phyloP scores from a whole-genome alignment of 1,139 yeast species.

The Blastobotrys raffinosifermentans region DNA sequence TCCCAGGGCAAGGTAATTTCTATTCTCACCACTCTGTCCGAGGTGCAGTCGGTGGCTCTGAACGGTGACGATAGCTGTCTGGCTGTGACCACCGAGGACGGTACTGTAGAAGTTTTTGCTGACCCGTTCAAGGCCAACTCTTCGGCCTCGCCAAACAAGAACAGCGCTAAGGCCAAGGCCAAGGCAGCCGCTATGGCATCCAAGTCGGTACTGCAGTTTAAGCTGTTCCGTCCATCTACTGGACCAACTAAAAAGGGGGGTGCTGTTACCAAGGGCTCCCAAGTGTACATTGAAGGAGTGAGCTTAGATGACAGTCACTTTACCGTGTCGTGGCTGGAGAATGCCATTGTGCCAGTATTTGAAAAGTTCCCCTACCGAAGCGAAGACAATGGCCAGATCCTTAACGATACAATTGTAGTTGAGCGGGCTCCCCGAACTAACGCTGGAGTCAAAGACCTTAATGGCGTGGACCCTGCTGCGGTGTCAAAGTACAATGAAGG shows the following conservation, averaged over 20 bases:
- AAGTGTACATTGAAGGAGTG: constrained; percentile 39
- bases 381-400: constrained; percentile 20
- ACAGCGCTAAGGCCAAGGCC: constrained; percentile 19
- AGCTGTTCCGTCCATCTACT: constrained; percentile 21
- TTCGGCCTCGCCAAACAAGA: constrained; percentile 11
- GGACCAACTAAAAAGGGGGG: constrained; percentile 11
- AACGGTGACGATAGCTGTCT: constrained; percentile 38
- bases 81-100: constrained; percentile 57
- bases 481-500: constrained; percentile 60
- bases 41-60: constrained; percentile 43
- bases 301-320: constrained; percentile 40
- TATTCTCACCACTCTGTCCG: constrained; percentile 63
- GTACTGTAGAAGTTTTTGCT: constrained; percentile 58
- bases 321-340: constrained; percentile 65
- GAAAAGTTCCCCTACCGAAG: constrained; percentile 56
- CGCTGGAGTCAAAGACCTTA: constrained; percentile 25
- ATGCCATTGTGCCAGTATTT: constrained; percentile 57
- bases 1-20: constrained; percentile 34
- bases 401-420: constrained; percentile 1
- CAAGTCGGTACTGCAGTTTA: constrained; percentile 20
- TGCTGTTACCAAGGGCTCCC: constrained; percentile 31
- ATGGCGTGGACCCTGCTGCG: constrained; percentile 70
- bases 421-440: constrained; percentile 19
- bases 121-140: constrained; percentile 39
- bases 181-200: constrained; percentile 21